A percentile compares a stretch with the other conserved stretches of the same genome.
Evolutionary conservation across 352 stramenopile species (phyloP).

Genomic region (Pythium rishiriense): DNA sequence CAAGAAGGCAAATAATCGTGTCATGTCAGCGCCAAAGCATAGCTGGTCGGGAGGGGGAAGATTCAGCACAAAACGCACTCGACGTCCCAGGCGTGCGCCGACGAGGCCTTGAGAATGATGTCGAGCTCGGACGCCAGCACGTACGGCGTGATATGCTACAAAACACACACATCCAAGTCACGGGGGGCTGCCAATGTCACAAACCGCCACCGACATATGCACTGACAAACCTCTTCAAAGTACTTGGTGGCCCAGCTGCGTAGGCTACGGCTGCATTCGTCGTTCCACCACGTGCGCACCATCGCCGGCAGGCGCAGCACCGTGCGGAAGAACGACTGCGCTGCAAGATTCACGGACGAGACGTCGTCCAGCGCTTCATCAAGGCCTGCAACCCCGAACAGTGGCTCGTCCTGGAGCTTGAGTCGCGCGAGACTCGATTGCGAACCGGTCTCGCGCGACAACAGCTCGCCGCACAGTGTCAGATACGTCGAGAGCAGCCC

Average conservation of each 20-base stretch:
- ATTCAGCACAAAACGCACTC: constrained; percentile 37
- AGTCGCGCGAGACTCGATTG: constrained; percentile 16
- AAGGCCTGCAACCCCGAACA: constrained; percentile 51
- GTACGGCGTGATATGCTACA: constrained; percentile 73
- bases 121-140: constrained; percentile 76
- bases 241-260: constrained; percentile 87
- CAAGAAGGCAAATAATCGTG: constrained; percentile 6
- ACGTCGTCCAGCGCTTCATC: constrained; percentile 15
- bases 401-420: constrained; percentile 47
- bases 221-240: constrained; percentile 66
- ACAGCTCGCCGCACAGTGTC: constrained; percentile 54
- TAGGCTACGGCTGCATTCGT: constrained; percentile 79
- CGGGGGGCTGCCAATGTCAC: constrained; percentile 1
- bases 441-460: constrained; percentile 59
- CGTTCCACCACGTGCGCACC: constrained; percentile 90
- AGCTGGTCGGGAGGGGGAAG: not conserved
- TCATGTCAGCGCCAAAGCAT: not conserved
- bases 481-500: constrained; percentile 68
- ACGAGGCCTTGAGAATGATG: constrained; percentile 65
- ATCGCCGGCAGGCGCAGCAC: constrained; percentile 82
- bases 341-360: constrained; percentile 40
- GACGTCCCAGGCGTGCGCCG: constrained; percentile 59
- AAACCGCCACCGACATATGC: not conserved
- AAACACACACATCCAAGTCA: not conserved
- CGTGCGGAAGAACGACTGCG: constrained; percentile 80